Conservation (phyloP, 176 grass and related monocot genomes). For the Eragrostis nindensis region DNA sequence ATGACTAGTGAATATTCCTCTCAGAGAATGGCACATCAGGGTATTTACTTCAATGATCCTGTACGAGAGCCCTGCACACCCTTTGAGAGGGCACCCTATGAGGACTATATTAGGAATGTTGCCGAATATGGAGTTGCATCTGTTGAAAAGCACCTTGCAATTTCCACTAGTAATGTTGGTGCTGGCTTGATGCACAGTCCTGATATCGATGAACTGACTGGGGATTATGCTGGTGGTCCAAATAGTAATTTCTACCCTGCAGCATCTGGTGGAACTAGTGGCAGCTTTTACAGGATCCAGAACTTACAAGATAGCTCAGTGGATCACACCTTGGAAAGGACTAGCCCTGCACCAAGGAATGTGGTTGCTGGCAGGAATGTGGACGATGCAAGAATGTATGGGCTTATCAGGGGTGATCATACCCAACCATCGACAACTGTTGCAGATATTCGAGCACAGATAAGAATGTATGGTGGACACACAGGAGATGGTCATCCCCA, state of each 20-base stretch:
- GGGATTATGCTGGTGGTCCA: conserved; percentile 7
- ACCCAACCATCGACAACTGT: not conserved
- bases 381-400: conserved; percentile 16
- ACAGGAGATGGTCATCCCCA: conserved; percentile 18
- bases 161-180: conserved; percentile 33
- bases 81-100: not conserved
- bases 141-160: conserved; percentile 17
- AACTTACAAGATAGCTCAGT: not conserved
- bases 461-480: conserved; percentile 45
- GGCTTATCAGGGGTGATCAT: conserved; percentile 7
- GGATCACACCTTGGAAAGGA: conserved; percentile 20
- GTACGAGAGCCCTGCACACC: not conserved
- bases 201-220: conserved; percentile 16
- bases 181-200: conserved; percentile 13
- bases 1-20: conserved; percentile 25
- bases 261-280: conserved; percentile 25
- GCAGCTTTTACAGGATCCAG: conserved; percentile 10
- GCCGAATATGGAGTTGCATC: conserved; percentile 40
- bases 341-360: conserved; percentile 1
- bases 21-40: not conserved
- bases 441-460: conserved; percentile 26
- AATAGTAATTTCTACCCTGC: conserved; percentile 23
- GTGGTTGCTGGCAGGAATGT: conserved; percentile 3
- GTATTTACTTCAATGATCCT: conserved; percentile 20
- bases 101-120: conserved; percentile 27